Evolutionary conservation across 2,329 filamentous ascomycete species (phyloP).

Genomic region (Fusarium gaditjirri): DNA sequence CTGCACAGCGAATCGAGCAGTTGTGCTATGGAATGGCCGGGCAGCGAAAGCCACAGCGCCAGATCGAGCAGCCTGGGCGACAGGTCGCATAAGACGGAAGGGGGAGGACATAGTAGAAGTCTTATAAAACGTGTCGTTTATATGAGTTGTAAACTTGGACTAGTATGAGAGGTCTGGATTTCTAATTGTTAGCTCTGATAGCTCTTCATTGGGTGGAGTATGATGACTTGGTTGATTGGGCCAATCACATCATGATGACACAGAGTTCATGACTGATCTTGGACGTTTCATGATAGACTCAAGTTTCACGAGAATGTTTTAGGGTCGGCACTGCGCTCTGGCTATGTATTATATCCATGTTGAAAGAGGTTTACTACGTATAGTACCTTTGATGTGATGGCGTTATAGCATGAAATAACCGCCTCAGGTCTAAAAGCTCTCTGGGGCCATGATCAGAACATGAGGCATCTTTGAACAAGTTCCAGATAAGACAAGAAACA

Average conservation of each 20-base stretch:
- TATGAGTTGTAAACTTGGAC: neutral
- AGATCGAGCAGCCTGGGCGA: slow-evolving; percentile 35
- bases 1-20: slow-evolving; percentile 58
- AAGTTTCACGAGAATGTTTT: neutral
- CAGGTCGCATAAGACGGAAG: slow-evolving; percentile 32
- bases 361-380: neutral
- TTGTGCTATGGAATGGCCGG: slow-evolving; percentile 51
- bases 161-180: slow-evolving; percentile 23
- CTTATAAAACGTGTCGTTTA: neutral
- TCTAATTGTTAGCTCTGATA: slow-evolving; percentile 31
- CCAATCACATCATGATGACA: slow-evolving; percentile 18
- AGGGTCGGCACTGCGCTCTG: neutral
- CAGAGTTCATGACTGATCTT: neutral
- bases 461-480: neutral
- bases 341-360: neutral
- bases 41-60: slow-evolving; percentile 14
- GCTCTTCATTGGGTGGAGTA: slow-evolving; percentile 22
- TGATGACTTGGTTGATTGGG: slow-evolving; percentile 5
- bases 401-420: neutral
- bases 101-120: slow-evolving; percentile 32
- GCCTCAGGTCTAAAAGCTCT: neutral
- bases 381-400: neutral
- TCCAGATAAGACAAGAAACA: neutral
- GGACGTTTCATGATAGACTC: slow-evolving; percentile 5
- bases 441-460: neutral